Base-by-base conservation (phyloP, 352 stramenopile genomes). In the Saprolegnia diclina region DNA sequence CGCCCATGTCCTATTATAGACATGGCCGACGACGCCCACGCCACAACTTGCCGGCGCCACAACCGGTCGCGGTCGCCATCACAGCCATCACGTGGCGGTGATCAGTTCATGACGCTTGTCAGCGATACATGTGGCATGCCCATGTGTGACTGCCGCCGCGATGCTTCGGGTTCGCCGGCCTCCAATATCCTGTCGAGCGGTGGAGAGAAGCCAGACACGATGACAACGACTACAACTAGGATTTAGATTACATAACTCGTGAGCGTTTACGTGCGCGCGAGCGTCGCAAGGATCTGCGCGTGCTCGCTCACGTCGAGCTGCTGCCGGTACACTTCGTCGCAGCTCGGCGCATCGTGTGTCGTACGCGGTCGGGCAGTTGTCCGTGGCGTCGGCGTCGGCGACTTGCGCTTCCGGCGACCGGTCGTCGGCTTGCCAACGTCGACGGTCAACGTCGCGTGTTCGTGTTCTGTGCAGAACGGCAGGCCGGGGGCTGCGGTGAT, bases 271-370 rank as follows among this genome's bases (percentile, higher is more conserved):
- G 52, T 59, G 24, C 59, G 59, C 13, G 24, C 59, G 21, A 66
- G 32, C 18, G 32, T 66, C 11, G 59, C 59, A 11, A 66, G 59
- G 24, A 66, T 66, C 19, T 45, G 59, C 16, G 59, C 59, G 45
- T 66, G 59, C 24, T 66, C 59, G 35, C 52, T 59, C 13, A 59
- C 52, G 35, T 59, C 52, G 24, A 59, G 24, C 35, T 59, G 52
- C 19, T 59, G 52, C 24, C 52, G 52, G 19, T 59, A 59, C 11
- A 59, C 11, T 24, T 59, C 52, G 13, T 59, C 52, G 35, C 52
- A 59, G 35, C 52, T 59, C 35, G 46, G 53, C 19, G 24, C 35
- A 19, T 26, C 26, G 18, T 14, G 5, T 24, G 54, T 22, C 10
- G 56, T 13, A 6, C 59, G 59, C 19, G 13, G 52, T 1, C 52